A percentile compares a stretch with the other conserved stretches of the same genome.
phyloP scores from a whole-genome alignment of 352 stramenopile species.

The Globisporangium orthogonon region DNA sequence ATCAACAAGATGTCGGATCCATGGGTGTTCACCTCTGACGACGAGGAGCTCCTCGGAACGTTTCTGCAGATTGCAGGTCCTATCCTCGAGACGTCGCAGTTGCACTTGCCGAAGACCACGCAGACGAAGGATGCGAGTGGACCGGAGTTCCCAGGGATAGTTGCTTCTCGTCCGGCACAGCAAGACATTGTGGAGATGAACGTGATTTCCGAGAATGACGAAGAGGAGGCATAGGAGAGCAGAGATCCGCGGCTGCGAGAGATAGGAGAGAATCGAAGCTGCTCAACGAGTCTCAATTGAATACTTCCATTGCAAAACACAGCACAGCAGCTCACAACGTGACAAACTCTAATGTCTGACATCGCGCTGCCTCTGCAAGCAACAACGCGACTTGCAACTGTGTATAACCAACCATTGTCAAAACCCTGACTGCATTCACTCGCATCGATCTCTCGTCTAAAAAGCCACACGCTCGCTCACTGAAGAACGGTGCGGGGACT shows the following conservation, averaged over 20 bases:
- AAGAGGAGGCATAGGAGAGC: constrained; percentile 39
- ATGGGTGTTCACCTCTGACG: constrained; percentile 77
- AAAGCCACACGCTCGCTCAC: no score
- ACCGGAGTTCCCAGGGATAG: constrained; percentile 57
- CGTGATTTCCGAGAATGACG: constrained; percentile 74
- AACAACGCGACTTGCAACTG: no score
- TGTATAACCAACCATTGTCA: no score
- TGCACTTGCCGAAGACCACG: constrained; percentile 51
- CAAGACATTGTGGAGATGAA: constrained; percentile 73
- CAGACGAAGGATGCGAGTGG: constrained; percentile 34
- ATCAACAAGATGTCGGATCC: constrained; percentile 82
- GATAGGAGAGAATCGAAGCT: no score
- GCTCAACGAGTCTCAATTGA: no score
- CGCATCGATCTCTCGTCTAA: no score
- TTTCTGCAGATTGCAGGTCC: constrained; percentile 87
- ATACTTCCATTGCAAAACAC: no score
- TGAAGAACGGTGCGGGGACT: no score
- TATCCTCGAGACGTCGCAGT: constrained; percentile 84
- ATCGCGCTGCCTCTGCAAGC: no score
- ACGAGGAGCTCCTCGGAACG: constrained; percentile 80
- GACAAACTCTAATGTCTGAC: no score
- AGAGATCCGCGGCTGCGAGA: not conserved
- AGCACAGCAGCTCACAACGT: no score
- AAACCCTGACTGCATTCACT: no score
- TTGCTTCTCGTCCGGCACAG: constrained; percentile 19